These are phyloP conservation scores for Phytophthora hibernalis DNA, from an alignment of 352 stramenopile genomes.

Conservation along the genomic window DNA sequence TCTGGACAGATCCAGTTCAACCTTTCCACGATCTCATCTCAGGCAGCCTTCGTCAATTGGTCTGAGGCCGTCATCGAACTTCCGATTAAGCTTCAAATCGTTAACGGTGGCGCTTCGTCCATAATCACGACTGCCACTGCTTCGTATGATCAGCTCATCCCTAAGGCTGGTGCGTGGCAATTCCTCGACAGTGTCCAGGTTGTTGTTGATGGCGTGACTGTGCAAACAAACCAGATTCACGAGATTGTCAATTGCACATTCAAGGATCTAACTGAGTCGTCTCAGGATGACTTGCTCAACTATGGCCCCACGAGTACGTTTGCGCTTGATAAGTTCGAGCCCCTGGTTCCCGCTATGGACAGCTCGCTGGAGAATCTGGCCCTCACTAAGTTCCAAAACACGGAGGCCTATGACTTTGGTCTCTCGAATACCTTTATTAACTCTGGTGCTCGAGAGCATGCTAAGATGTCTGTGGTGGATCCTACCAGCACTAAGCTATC, in stretches of 20 bases:
- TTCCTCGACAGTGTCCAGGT: constrained; percentile 18
- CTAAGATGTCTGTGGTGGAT: too few relatives aligned
- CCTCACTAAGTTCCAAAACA: too few relatives aligned
- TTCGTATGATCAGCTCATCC: too few relatives aligned
- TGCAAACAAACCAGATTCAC: constrained; percentile 21
- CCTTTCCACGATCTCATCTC: constrained; percentile 15
- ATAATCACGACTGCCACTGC: too few relatives aligned
- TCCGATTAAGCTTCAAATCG: constrained; percentile 24
- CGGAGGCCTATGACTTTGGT: too few relatives aligned
- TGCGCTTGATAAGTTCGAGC: too few relatives aligned
- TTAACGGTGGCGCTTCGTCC: constrained; percentile 12
- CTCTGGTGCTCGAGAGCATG: too few relatives aligned
- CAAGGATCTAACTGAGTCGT: constrained; percentile 16
- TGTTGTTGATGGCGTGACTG: constrained; percentile 8
- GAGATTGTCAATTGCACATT: constrained; percentile 16
- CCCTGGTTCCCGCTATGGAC: too few relatives aligned
- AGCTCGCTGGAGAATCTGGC: too few relatives aligned
- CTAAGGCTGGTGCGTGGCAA: constrained; percentile 18
- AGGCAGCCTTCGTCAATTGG: constrained; percentile 24
- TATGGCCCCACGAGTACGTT: constrained; percentile 2
- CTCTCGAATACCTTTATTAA: too few relatives aligned
- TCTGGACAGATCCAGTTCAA: constrained; percentile 27
- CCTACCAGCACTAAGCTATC: too few relatives aligned
- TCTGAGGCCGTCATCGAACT: constrained; percentile 27
- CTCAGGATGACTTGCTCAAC: constrained; percentile 7